Evolutionary conservation across 139 green algal genomes (phyloP).

Genomic region (Volvox africanus): DNA sequence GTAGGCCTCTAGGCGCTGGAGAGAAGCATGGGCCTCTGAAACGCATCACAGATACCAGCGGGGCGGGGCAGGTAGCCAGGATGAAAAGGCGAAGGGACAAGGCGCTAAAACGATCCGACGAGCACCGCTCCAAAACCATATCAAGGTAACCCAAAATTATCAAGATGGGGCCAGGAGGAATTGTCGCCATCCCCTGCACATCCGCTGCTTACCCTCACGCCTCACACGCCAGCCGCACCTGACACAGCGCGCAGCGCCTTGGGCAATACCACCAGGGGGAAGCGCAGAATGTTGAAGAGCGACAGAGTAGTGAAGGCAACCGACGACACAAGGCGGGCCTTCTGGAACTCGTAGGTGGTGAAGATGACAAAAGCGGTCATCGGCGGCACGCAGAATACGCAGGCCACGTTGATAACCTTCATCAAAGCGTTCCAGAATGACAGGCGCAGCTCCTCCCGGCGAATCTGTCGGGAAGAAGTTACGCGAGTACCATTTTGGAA

Average conservation of each 20-base stretch:
- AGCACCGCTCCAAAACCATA: too few relatives aligned
- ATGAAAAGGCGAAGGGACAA: not conserved
- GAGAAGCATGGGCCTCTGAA: constrained; percentile 57
- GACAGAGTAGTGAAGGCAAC: constrained; percentile 82
- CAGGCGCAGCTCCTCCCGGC: constrained; percentile 55
- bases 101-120: too few relatives aligned
- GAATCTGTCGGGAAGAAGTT: constrained; percentile 31
- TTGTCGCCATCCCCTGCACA: too few relatives aligned
- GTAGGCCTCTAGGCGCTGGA: constrained; percentile 69
- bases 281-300: constrained; percentile 87
- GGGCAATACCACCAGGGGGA: constrained; percentile 83
- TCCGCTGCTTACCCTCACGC: too few relatives aligned
- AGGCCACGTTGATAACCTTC: constrained; percentile 75
- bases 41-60: too few relatives aligned
- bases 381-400: constrained; percentile 70
- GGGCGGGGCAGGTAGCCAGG: not conserved
- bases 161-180: too few relatives aligned
- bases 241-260: constrained; percentile 74
- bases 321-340: constrained; percentile 41
- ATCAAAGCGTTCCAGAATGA: constrained; percentile 65
- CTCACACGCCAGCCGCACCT: constrained; percentile 25
- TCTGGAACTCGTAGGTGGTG: constrained; percentile 66
- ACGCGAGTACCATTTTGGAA: not conserved
- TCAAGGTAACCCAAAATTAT: too few relatives aligned
- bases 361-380: constrained; percentile 70